Evolutionary conservation across 371 early-diverging fungal genomes (phyloP).

Genomic region (Rhizopus delemar): DNA sequence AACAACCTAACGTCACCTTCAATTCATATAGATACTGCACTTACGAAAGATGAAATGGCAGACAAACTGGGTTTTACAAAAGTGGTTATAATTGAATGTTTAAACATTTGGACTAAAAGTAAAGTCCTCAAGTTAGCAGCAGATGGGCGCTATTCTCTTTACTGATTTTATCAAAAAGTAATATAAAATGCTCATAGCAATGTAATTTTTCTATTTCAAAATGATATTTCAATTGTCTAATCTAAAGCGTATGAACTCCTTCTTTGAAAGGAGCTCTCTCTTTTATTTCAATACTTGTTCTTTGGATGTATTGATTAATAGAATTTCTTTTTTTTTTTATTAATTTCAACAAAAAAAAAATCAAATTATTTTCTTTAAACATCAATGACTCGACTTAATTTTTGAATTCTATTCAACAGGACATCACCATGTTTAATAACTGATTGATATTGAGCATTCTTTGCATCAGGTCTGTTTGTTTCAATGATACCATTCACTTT

Average conservation of each 20-base stretch:
- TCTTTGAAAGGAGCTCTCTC: too few relatives aligned
- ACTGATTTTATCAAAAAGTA: too few relatives aligned
- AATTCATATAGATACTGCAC: conserved; percentile 1
- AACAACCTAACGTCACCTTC: not conserved
- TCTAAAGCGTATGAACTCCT: too few relatives aligned
- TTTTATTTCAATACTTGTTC: too few relatives aligned
- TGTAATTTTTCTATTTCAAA: too few relatives aligned
- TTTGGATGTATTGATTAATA: too few relatives aligned
- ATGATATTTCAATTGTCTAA: too few relatives aligned
- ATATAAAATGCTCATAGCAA: too few relatives aligned
- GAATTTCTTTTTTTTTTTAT: too few relatives aligned
- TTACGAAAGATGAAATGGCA: conserved; percentile 22
- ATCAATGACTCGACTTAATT: conserved; percentile 90
- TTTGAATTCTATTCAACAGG: conserved; percentile 94
- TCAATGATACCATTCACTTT: conserved; percentile 97
- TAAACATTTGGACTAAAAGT: conserved; percentile 24
- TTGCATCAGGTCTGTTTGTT: conserved; percentile 94
- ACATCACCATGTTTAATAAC: conserved; percentile 96
- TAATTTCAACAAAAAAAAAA: too few relatives aligned
- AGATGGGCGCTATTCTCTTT: too few relatives aligned
- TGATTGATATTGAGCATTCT: conserved; percentile 95
- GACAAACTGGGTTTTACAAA: conserved; percentile 8
- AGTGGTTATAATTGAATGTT: conserved; percentile 11
- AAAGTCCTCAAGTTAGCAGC: too few relatives aligned
- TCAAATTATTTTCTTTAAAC: conserved; percentile 37